phyloP scores from a whole-genome alignment of 2,329 filamentous ascomycete genomes.

The Periconia sp. region DNA sequence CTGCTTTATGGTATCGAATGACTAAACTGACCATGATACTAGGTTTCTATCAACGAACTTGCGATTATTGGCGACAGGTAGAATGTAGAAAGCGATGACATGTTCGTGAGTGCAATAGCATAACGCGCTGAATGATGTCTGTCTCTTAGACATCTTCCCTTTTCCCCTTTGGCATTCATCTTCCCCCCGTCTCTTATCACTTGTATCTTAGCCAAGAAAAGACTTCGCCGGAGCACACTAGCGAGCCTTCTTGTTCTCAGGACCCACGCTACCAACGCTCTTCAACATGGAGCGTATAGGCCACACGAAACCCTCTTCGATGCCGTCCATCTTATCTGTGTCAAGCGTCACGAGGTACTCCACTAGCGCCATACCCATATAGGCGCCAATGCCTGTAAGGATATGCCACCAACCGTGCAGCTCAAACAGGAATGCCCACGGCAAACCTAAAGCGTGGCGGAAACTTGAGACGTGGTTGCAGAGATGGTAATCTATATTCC shows the following conservation, averaged over 20 bases:
- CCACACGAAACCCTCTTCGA: conserved; percentile 41
- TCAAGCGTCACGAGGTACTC: conserved; percentile 40
- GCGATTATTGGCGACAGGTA: no score
- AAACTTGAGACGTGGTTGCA: conserved; percentile 53
- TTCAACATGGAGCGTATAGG: conserved; percentile 34
- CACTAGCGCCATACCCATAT: conserved; percentile 41
- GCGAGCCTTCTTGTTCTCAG: conserved; percentile 14
- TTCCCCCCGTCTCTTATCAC: no score
- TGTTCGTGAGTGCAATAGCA: no score
- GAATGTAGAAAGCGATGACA: no score
- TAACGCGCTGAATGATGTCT: no score
- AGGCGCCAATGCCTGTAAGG: conserved; percentile 59
- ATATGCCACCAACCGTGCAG: conserved; percentile 68
- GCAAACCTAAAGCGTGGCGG: conserved; percentile 53
- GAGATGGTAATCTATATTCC: conserved; percentile 59
- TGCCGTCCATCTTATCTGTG: conserved; percentile 23
- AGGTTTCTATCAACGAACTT: no score
- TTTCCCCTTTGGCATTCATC: no score
- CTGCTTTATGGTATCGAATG: no score
- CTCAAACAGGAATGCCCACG: conserved; percentile 59
- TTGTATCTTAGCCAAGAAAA: neutral
- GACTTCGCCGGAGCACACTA: conserved; percentile 3
- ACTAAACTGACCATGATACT: no score
- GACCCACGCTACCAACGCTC: conserved; percentile 16
- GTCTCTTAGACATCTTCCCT: no score